phyloP scores from a whole-genome alignment of 768 basidiomycete genomes.

The Ramaria sp. region DNA sequence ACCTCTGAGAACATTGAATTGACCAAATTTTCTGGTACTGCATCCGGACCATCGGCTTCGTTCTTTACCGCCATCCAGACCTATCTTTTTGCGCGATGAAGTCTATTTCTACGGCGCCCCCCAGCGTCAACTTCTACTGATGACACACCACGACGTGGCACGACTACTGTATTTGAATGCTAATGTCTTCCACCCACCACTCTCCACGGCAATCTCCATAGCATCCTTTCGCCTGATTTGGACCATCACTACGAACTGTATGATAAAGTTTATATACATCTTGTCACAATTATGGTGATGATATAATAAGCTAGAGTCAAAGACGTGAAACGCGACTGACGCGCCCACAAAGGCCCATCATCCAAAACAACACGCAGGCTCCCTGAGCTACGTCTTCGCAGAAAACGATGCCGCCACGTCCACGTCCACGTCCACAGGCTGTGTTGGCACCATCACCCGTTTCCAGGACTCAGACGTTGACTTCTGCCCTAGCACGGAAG shows the following conservation, averaged over 20 bases:
- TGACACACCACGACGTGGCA: background rate
- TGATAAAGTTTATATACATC: too few relatives aligned
- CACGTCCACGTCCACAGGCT: slow-evolving; percentile 38
- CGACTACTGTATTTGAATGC: background rate
- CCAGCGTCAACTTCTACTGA: background rate
- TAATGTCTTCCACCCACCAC: background rate
- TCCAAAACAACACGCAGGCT: background rate
- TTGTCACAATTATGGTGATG: too few relatives aligned
- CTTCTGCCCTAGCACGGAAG: slow-evolving; percentile 9
- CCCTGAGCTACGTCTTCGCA: background rate
- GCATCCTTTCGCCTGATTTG: background rate
- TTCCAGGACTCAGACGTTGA: slow-evolving; percentile 5
- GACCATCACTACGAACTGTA: background rate
- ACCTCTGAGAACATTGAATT: slow-evolving; percentile 13
- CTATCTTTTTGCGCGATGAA: slow-evolving; percentile 3
- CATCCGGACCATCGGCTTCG: background rate
- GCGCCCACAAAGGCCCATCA: background rate
- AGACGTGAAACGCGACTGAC: background rate
- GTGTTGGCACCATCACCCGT: slow-evolving; percentile 15
- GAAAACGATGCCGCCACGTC: slow-evolving; percentile 19
- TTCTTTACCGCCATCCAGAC: background rate
- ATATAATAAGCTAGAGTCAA: too few relatives aligned
- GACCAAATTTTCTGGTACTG: background rate
- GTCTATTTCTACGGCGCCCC: background rate
- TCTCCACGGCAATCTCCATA: background rate